Evolutionary conservation across 805 yeast species (phyloP).

Genomic region (Starmerella sirachaensis): DNA sequence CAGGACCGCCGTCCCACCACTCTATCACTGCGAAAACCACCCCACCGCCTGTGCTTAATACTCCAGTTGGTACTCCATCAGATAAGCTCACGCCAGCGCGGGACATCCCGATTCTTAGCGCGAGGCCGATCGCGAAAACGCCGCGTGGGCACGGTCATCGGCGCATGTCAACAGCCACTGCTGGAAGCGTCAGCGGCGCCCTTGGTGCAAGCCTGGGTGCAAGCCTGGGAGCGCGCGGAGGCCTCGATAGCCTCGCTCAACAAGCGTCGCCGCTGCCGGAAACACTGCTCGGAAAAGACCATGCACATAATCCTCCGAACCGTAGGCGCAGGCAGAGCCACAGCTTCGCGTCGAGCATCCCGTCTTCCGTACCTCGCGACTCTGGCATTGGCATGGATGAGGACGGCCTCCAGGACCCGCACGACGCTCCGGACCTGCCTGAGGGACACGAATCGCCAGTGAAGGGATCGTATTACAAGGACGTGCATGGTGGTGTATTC

Average conservation of each 20-base stretch:
- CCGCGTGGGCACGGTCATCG: slow-evolving; percentile 9
- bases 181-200: no score
- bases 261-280: slow-evolving; percentile 24
- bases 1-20: no score
- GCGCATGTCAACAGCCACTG: slow-evolving; percentile 7
- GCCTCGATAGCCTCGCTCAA: slow-evolving; percentile 13
- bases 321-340: slow-evolving; percentile 12
- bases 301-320: slow-evolving; percentile 14
- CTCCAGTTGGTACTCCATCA: no score
- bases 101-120: slow-evolving; percentile 17
- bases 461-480: slow-evolving; percentile 1
- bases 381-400: slow-evolving; percentile 13
- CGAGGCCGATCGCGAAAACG: slow-evolving; percentile 14
- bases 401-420: slow-evolving; percentile 23
- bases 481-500: slow-evolving; percentile 21
- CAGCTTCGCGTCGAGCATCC: slow-evolving; percentile 5
- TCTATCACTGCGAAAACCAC: no score
- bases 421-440: slow-evolving; percentile 15
- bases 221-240: slow-evolving; percentile 7
- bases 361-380: slow-evolving; percentile 6
- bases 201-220: slow-evolving; percentile 5
- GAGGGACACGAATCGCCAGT: slow-evolving; percentile 11
- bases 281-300: slow-evolving; percentile 17
- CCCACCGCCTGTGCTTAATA: slow-evolving; percentile 1
- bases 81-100: slow-evolving; percentile 15